Evolutionary conservation across 306 rosid species (phyloP).

Genomic region (Vachellia pachyceras): DNA sequence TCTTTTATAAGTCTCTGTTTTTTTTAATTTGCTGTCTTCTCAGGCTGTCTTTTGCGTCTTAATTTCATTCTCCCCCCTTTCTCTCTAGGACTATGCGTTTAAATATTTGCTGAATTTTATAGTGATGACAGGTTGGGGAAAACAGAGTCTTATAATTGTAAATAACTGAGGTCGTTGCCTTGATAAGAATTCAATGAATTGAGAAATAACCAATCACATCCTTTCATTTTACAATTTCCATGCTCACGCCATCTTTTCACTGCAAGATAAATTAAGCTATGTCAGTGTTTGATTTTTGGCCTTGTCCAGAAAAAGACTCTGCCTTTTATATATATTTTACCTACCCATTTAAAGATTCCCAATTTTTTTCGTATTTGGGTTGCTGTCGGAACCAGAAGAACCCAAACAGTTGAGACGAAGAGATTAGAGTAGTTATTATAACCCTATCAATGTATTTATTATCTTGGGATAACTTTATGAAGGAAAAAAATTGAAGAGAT

Average conservation of each 20-base stretch:
- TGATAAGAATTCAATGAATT: conserved; percentile 33
- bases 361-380: background rate
- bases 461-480: background rate
- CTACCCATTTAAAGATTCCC: background rate
- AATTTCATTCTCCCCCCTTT: conserved; percentile 22
- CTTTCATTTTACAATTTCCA: background rate
- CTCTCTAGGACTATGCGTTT: conserved; percentile 12
- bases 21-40: conserved; percentile 51
- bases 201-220: conserved; percentile 32
- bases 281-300: background rate
- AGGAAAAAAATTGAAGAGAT: background rate
- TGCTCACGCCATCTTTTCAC: background rate
- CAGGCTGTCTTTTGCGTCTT: conserved; percentile 41
- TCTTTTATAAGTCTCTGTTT: conserved; percentile 27
- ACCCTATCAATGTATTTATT: background rate
- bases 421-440: background rate
- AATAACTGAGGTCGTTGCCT: conserved; percentile 43
- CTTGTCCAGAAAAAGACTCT: background rate
- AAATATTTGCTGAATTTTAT: conserved; percentile 27
- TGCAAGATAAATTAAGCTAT: conserved; percentile 11
- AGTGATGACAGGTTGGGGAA: conserved; percentile 49
- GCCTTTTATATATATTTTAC: background rate
- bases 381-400: too few species aligned
- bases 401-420: background rate
- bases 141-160: conserved; percentile 28